These are phyloP conservation scores for Botrytis elliptica DNA, from an alignment of 2,329 filamentous ascomycete species.

Conservation along the genomic window DNA sequence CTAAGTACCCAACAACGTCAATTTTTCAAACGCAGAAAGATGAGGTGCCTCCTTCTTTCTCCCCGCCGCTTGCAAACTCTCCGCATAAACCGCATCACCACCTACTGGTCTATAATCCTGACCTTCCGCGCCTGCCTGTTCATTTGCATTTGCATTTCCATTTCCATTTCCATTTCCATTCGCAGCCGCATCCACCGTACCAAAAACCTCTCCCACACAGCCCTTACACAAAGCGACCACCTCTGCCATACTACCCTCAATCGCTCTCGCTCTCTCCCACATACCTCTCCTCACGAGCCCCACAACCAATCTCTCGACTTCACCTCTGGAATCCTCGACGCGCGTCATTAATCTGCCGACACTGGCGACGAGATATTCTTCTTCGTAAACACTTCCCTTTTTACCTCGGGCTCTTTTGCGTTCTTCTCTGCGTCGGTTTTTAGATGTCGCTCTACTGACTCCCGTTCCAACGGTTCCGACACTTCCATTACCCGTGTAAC, in stretches of 20 bases:
- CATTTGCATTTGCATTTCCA: background rate
- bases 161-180: background rate
- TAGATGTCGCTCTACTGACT: constrained; percentile 75
- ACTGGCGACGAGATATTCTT: constrained; percentile 92
- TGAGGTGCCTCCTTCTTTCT: constrained; percentile 37
- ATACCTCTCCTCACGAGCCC: constrained; percentile 78
- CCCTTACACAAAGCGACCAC: constrained; percentile 67
- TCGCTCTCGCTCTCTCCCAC: constrained; percentile 79
- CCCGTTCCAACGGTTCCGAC: constrained; percentile 66
- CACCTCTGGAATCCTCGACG: constrained; percentile 67
- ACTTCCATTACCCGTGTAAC: constrained; percentile 71
- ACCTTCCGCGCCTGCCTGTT: background rate
- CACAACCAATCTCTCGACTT: constrained; percentile 72
- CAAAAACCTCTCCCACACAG: constrained; percentile 71
- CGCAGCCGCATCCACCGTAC: background rate
- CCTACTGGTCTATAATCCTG: constrained; percentile 36
- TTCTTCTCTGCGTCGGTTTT: constrained; percentile 87
- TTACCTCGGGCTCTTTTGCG: constrained; percentile 91
- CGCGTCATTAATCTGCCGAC: constrained; percentile 80
- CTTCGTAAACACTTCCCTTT: constrained; percentile 96
- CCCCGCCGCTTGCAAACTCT: constrained; percentile 36
- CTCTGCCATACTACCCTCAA: constrained; percentile 72
- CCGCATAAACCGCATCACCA: constrained; percentile 39
- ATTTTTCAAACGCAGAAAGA: constrained; percentile 44
- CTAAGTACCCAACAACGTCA: constrained; percentile 42